Evolutionary conservation across 805 yeast species (phyloP).

Genomic region (Ascoidea tarda): DNA sequence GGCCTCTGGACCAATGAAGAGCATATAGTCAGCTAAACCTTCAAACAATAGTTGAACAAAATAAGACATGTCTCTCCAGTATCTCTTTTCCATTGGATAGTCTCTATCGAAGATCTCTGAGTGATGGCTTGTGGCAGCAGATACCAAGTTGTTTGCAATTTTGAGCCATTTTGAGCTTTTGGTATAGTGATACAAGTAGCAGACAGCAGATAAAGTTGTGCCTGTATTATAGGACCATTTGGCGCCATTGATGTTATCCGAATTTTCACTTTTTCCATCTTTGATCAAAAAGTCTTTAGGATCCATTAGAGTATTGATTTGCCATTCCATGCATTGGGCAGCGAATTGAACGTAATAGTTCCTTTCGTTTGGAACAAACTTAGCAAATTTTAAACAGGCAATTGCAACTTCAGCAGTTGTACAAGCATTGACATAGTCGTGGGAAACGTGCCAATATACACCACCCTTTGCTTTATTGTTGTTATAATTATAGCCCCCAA

Average conservation of each 20-base stretch:
- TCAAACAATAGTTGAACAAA: slow-evolving; percentile 52
- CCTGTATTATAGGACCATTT: slow-evolving; percentile 64
- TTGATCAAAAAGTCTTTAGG: slow-evolving; percentile 36
- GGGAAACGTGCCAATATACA: slow-evolving; percentile 50
- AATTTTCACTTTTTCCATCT: slow-evolving; percentile 39
- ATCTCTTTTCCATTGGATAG: slow-evolving; percentile 32
- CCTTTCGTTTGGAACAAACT: slow-evolving; percentile 33
- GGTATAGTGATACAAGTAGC: slow-evolving; percentile 35
- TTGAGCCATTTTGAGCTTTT: slow-evolving; percentile 33
- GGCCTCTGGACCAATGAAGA: no score
- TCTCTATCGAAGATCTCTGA: slow-evolving; percentile 52
- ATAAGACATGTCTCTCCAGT: slow-evolving; percentile 51
- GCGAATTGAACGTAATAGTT: slow-evolving; percentile 39
- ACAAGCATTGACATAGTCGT: slow-evolving; percentile 47
- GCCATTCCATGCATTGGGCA: slow-evolving; percentile 44
- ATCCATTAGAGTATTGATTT: slow-evolving; percentile 35
- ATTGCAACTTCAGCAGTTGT: slow-evolving; percentile 57
- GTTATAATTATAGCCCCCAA: slow-evolving; percentile 46
- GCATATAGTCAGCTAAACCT: slow-evolving; percentile 46
- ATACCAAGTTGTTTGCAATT: slow-evolving; percentile 23
- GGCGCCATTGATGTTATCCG: slow-evolving; percentile 28
- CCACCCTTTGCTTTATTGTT: slow-evolving; percentile 32
- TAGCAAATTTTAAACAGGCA: slow-evolving; percentile 42
- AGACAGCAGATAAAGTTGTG: slow-evolving; percentile 41
- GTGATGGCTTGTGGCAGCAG: slow-evolving; percentile 43